Conservation (phyloP, 768 basidiomycete species). For the Hemileccinum rubropunctum region DNA sequence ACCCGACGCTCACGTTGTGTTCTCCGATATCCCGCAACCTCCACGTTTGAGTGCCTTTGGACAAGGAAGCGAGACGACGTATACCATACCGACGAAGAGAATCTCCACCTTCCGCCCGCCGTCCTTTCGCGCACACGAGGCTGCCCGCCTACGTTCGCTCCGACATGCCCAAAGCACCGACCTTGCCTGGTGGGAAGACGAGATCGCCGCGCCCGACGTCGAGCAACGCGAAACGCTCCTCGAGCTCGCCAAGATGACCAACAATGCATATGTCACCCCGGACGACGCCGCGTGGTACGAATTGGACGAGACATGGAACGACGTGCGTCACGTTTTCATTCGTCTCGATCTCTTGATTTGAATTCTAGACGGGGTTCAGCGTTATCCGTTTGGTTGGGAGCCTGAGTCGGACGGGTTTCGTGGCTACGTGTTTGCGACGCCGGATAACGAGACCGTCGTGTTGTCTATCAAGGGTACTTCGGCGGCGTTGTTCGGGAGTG, state of each 20-base stretch:
- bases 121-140: conserved; percentile 43
- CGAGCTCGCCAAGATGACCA: conserved; percentile 91
- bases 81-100: conserved; percentile 38
- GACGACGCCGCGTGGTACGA: conserved; percentile 76
- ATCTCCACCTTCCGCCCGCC: conserved; percentile 44
- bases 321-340: conserved; percentile 31
- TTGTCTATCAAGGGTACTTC: conserved; percentile 94
- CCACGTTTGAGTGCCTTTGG: conserved; percentile 4
- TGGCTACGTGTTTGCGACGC: conserved; percentile 86
- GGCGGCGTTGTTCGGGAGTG: conserved; percentile 66
- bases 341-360: not conserved
- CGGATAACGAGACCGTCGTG: conserved; percentile 80
- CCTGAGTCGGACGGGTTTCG: conserved; percentile 83
- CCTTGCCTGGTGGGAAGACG: conserved; percentile 72
- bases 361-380: not conserved
- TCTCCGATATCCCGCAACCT: conserved; percentile 44
- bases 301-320: conserved; percentile 62
- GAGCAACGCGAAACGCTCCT: conserved; percentile 73
- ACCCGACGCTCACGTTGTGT: conserved; percentile 45
- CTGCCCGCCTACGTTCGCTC: conserved; percentile 45
- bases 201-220: conserved; percentile 72
- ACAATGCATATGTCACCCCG: conserved; percentile 79
- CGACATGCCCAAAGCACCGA: conserved; percentile 43
- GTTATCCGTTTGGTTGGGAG: conserved; percentile 89
- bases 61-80: conserved; percentile 22